phyloP scores from a whole-genome alignment of 768 basidiomycete species.

The Suillus subalutaceus region DNA sequence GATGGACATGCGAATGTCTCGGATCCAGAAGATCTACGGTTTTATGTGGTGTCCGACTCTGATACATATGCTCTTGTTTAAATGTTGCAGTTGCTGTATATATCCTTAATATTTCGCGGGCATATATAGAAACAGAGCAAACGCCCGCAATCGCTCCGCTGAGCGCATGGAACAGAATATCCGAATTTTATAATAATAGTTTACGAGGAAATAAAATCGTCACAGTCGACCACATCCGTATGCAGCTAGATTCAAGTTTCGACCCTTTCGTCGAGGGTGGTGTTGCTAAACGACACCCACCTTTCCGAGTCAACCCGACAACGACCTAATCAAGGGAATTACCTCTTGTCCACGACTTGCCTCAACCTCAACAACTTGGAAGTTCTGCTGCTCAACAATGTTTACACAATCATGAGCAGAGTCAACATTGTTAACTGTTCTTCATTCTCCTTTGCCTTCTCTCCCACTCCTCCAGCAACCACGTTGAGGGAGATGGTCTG shows the following conservation, averaged over 20 bases:
- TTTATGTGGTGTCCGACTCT: not conserved
- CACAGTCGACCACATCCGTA: not conserved
- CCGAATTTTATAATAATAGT: not conserved
- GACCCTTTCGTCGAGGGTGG: not conserved
- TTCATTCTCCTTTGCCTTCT: not conserved
- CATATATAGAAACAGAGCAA: not conserved
- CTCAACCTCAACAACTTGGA: not conserved
- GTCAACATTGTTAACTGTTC: not conserved
- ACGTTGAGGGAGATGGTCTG: constrained; percentile 3
- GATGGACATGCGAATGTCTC: not conserved
- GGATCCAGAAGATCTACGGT: not conserved
- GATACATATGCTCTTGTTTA: not conserved
- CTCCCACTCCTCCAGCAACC: not conserved
- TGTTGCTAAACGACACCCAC: constrained; percentile 6
- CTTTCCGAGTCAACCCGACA: not conserved
- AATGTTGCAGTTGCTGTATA: not conserved
- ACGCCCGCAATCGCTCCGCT: not conserved
- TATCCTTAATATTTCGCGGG: not conserved
- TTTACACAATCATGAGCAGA: not conserved
- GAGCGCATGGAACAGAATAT: constrained; percentile 1
- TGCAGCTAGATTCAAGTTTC: constrained; percentile 3
- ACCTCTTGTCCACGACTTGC: constrained; percentile 1
- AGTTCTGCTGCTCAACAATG: not conserved
- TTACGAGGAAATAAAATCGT: constrained; percentile 4
- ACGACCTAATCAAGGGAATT: not conserved